Conservation (phyloP, 1,139 yeast genomes). For the Debaryomyces coudertii region DNA sequence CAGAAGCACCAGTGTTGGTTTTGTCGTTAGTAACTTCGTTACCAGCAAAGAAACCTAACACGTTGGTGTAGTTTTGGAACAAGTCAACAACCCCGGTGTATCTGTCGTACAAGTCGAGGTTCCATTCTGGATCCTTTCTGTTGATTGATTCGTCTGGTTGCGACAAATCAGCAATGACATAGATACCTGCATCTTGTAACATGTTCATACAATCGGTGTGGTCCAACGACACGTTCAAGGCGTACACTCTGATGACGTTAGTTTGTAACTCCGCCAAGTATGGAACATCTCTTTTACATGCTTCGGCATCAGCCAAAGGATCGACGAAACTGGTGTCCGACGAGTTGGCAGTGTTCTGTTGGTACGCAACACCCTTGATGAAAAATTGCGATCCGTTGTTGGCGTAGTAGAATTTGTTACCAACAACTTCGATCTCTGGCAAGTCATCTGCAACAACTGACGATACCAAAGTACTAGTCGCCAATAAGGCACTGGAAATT, state of each 20-base stretch:
- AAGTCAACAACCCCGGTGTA: slow-evolving; percentile 74
- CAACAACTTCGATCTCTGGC: slow-evolving; percentile 47
- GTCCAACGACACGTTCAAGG: slow-evolving; percentile 63
- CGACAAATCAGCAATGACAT: slow-evolving; percentile 76
- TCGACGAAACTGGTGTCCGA: slow-evolving; percentile 53
- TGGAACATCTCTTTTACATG: slow-evolving; percentile 81
- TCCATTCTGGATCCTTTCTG: slow-evolving; percentile 66
- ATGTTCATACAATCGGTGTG: slow-evolving; percentile 70
- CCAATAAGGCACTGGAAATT: slow-evolving; percentile 33
- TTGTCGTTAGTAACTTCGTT: slow-evolving; percentile 83
- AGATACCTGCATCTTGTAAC: slow-evolving; percentile 74
- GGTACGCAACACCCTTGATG: slow-evolving; percentile 52
- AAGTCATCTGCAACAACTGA: slow-evolving; percentile 22
- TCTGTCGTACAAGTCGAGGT: slow-evolving; percentile 64
- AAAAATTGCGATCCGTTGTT: slow-evolving; percentile 51
- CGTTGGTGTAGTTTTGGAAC: slow-evolving; percentile 72
- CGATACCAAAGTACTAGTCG: slow-evolving; percentile 22
- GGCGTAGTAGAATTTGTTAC: slow-evolving; percentile 48
- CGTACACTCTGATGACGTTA: slow-evolving; percentile 74
- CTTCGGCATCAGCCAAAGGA: slow-evolving; percentile 71
- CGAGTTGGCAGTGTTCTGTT: slow-evolving; percentile 40
- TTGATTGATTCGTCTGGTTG: slow-evolving; percentile 66
- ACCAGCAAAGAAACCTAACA: slow-evolving; percentile 88
- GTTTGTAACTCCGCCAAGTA: slow-evolving; percentile 63
- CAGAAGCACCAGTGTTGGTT: slow-evolving; percentile 75